Base-by-base conservation (phyloP, 192 early-diverging fungal genomes). In the Backusella macrospora region DNA sequence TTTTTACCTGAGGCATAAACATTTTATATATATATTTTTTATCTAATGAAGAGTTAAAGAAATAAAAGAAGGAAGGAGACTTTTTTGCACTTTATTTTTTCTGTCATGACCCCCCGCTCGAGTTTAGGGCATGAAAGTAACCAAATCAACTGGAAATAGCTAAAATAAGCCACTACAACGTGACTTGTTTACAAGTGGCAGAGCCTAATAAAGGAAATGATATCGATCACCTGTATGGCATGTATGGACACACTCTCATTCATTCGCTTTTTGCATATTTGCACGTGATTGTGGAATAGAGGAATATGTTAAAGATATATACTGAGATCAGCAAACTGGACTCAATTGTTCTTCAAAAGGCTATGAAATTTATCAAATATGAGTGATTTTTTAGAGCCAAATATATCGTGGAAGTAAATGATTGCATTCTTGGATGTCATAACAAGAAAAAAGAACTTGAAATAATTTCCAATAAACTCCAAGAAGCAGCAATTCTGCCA, bases 1-100 rank as follows among this genome's bases (percentile, higher is more conserved):
- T 29, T 45, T 21, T 75, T 76, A 77, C 75, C 49, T 77, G 75
- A 49, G 75, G 75, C 75, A 77, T 77, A 65, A 77, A 77, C 75
- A 77, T 77, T 59, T 55, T 62, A 13, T 23, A 18, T 38, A 23
- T 38, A 9, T 74, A 38, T 48, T 6, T 21, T 40, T 52, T 8
- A 65, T 65, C 16, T 39, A 38, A 29, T 16, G 29, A 39, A 40
- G n/a, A 34, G 29, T 34, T 34, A 40, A 39, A 40, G 13, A 65
- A 40, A 29, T n/a, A 65, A 64, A 18, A 52, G 21, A 26, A 23
- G 21, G 9, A 23, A 13, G 26, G 5, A 4, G 21, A 8, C 18
- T 52, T 52, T n/a, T n/a, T 18, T 52, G 49, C n/a, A 18, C n/a
- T 52, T 52, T 52, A 34, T 34, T 47, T 21, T 52, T 52, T 52